These are phyloP conservation scores for Cyberlindnera euphorbiiphila DNA, from an alignment of 805 yeast species.

Conservation along the genomic window DNA sequence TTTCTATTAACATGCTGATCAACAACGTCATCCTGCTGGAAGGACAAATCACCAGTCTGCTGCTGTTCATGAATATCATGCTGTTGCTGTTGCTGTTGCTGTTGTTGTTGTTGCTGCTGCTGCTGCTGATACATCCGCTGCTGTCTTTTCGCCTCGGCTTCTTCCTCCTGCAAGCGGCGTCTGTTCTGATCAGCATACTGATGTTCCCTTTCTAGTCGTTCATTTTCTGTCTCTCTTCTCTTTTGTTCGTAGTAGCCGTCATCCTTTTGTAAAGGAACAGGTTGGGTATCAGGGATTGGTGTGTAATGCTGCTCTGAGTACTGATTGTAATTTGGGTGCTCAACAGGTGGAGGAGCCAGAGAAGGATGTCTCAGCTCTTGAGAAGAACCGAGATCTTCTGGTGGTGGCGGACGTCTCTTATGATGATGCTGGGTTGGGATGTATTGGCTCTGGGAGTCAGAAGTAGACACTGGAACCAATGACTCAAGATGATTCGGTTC, in stretches of 20 bases:
- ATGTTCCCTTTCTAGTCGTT: conserved; percentile 2
- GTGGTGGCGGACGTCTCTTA: conserved; percentile 27
- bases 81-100: conserved; percentile 20
- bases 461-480: conserved; percentile 1
- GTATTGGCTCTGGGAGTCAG: conserved; percentile 5
- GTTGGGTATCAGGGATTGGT: no score
- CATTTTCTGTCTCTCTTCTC: conserved; percentile 2
- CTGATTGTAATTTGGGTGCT: conserved; percentile 2
- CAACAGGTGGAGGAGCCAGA: conserved; percentile 14
- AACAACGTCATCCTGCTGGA: conserved; percentile 13
- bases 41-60: conserved; percentile 19
- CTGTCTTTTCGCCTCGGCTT: no score
- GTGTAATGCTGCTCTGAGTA: conserved; percentile 2
- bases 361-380: conserved; percentile 12
- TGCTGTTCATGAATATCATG: no score
- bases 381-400: conserved; percentile 8
- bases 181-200: conserved; percentile 16
- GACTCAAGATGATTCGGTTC: conserved; percentile 6
- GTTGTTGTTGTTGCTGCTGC: conserved; percentile 21
- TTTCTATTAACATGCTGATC: conserved; percentile 9
- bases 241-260: conserved; percentile 1
- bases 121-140: conserved; percentile 8
- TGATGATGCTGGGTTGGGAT: conserved; percentile 20
- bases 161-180: conserved; percentile 18
- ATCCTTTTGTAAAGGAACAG: neutral